Evolutionary conservation across 306 rosid species (phyloP).

Genomic region (Mimosa bimucronata): DNA sequence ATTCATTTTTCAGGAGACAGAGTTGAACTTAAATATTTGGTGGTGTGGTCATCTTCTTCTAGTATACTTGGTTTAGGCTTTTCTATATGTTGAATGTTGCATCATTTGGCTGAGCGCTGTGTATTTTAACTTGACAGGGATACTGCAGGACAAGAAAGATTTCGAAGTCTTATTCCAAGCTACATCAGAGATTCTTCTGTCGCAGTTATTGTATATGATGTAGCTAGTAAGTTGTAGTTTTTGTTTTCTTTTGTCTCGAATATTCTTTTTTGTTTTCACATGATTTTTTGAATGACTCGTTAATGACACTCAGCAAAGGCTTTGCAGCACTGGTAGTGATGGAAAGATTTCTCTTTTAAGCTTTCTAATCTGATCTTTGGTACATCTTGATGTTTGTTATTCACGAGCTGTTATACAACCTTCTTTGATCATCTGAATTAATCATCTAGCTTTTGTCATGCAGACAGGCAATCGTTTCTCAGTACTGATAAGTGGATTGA

Average conservation of each 20-base stretch:
- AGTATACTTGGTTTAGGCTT: neutral
- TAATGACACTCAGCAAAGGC: neutral
- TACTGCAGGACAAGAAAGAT: constrained; percentile 88
- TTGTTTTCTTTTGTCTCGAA: neutral
- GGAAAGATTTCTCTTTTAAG: neutral
- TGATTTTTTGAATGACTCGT: neutral
- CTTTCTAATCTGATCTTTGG: constrained; percentile 10
- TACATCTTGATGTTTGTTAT: neutral
- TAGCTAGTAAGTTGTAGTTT: constrained; percentile 60
- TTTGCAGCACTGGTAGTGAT: neutral
- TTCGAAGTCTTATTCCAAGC: constrained; percentile 87
- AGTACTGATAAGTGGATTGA: constrained; percentile 82
- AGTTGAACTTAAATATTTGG: neutral
- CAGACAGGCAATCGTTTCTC: constrained; percentile 78
- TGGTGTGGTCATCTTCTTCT: neutral
- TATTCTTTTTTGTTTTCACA: neutral
- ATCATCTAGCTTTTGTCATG: constrained; percentile 36
- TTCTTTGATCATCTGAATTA: constrained; percentile 32
- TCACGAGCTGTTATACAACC: neutral
- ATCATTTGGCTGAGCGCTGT: constrained; percentile 10
- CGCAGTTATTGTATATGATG: constrained; percentile 77
- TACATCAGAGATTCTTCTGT: constrained; percentile 87
- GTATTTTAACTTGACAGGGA: constrained; percentile 54
- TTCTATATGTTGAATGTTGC: neutral
- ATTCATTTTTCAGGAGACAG: neutral